phyloP scores from a whole-genome alignment of 495 filamentous ascomycete species.

The Melanomma pulvis-pyrius region DNA sequence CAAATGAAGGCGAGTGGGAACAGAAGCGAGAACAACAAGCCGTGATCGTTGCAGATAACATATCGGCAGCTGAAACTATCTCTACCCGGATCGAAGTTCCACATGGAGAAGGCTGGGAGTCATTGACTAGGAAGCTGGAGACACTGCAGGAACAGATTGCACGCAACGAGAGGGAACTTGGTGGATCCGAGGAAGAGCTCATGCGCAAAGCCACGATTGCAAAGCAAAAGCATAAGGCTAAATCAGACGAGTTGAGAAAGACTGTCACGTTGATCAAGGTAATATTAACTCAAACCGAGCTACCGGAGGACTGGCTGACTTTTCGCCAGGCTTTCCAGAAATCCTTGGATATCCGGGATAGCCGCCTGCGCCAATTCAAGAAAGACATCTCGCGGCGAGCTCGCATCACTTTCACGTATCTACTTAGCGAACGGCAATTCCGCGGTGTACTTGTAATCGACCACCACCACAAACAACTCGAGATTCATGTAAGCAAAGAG shows the following conservation, averaged over 20 bases:
- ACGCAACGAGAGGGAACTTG: slow-evolving; percentile 55
- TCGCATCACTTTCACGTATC: slow-evolving; percentile 80
- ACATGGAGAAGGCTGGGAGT: slow-evolving; percentile 64
- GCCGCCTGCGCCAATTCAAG: slow-evolving; percentile 80
- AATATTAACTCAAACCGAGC: slow-evolving; percentile 22
- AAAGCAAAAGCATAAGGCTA: slow-evolving; percentile 49
- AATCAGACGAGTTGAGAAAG: slow-evolving; percentile 48
- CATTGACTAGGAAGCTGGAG: slow-evolving; percentile 65
- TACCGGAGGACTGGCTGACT: slow-evolving; percentile 25
- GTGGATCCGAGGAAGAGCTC: slow-evolving; percentile 22
- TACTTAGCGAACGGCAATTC: slow-evolving; percentile 86
- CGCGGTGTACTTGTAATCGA: slow-evolving; percentile 78
- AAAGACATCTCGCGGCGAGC: slow-evolving; percentile 79
- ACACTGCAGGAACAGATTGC: slow-evolving; percentile 60
- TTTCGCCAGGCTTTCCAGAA: slow-evolving; percentile 57
- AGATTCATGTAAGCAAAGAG: slow-evolving; percentile 65
- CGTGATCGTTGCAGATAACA: slow-evolving; percentile 57
- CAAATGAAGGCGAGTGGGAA: slow-evolving; percentile 52
- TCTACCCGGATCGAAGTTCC: slow-evolving; percentile 67
- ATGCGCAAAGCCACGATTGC: slow-evolving; percentile 51
- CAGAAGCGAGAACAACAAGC: slow-evolving; percentile 52
- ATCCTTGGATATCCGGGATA: slow-evolving; percentile 68
- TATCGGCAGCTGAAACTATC: slow-evolving; percentile 58
- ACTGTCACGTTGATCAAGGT: slow-evolving; percentile 59
- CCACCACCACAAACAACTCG: slow-evolving; percentile 70